Conservation (phyloP, 176 grass and related monocot genomes). For the Stipa capillata region DNA sequence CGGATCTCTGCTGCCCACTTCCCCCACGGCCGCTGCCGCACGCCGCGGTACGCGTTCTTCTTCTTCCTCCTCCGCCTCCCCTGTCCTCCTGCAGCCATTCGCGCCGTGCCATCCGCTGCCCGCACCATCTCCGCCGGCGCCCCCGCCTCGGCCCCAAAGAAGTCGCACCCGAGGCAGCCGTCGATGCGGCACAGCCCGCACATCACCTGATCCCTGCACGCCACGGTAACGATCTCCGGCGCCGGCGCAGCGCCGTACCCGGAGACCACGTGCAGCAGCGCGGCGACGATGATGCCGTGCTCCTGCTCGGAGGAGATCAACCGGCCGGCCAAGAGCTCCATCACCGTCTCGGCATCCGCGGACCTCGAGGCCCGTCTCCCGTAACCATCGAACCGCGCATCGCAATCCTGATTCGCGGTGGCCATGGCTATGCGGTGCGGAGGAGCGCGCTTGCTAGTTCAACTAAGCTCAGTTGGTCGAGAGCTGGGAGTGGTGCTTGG, state of each 20-base stretch:
- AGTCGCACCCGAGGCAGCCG: conserved; percentile 70
- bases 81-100: not conserved
- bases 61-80: conserved; percentile 25
- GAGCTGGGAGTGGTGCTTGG: not conserved
- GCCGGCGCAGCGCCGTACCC: conserved; percentile 43
- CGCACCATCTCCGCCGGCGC: not conserved
- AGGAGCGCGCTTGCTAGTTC: too few species aligned
- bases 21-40: conserved; percentile 89
- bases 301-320: conserved; percentile 37
- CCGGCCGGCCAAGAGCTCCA: not conserved
- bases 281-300: conserved; percentile 54
- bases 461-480: not conserved
- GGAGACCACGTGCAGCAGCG: conserved; percentile 65
- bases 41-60: conserved; percentile 76
- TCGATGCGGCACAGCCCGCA: conserved; percentile 45
- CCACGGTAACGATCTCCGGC: not conserved
- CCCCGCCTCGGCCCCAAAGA: conserved; percentile 24
- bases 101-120: too few species aligned
- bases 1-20: conserved; percentile 96
- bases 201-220: too few species aligned
- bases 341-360: not conserved
- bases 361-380: not conserved
- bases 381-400: not conserved
- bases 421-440: conserved; percentile 17
- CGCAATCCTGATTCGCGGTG: not conserved